Percentiles rank a stretch among this genome's conserved stretches.
phyloP scores from a whole-genome alignment of 1,284 basidiomycete genomes.

The Moniliella sp. region DNA sequence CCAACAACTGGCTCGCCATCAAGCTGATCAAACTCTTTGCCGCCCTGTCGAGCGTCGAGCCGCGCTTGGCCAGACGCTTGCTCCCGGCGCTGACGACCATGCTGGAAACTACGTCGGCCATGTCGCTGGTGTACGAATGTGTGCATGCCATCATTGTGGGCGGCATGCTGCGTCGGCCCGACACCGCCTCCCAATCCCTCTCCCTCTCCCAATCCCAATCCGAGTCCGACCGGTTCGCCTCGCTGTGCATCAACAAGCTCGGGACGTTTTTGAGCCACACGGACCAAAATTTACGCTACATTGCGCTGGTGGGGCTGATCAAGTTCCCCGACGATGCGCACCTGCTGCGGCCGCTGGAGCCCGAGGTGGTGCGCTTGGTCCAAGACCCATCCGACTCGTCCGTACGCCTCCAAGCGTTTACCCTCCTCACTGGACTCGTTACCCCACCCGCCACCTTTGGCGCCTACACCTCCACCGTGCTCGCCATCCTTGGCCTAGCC shows the following conservation, averaged over 20 bases:
- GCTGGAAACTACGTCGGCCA: slow-evolving; percentile 83
- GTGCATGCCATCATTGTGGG: slow-evolving; percentile 94
- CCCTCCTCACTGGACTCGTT: neutral
- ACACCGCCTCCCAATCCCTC: no score
- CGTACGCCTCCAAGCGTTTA: neutral
- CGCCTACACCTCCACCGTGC: no score
- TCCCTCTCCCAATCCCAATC: no score
- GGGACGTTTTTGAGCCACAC: slow-evolving; percentile 71
- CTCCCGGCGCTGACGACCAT: slow-evolving; percentile 77
- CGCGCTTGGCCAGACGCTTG: slow-evolving; percentile 75
- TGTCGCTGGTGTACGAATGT: slow-evolving; percentile 88
- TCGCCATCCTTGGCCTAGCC: no score
- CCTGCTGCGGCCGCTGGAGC: no score
- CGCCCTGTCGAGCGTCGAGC: slow-evolving; percentile 55
- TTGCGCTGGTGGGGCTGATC: slow-evolving; percentile 74
- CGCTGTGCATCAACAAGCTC: slow-evolving; percentile 75
- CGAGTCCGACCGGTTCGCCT: slow-evolving; percentile 48
- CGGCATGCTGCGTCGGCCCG: slow-evolving; percentile 50
- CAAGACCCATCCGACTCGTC: no score
- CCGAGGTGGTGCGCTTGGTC: no score
- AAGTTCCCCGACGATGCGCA: no score
- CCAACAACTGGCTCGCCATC: slow-evolving; percentile 99
- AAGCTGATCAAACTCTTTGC: slow-evolving; percentile 65
- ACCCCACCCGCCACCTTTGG: no score
- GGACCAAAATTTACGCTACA: slow-evolving; percentile 89